Base-by-base conservation (phyloP, 805 yeast species). In the Ogataea neopini region DNA sequence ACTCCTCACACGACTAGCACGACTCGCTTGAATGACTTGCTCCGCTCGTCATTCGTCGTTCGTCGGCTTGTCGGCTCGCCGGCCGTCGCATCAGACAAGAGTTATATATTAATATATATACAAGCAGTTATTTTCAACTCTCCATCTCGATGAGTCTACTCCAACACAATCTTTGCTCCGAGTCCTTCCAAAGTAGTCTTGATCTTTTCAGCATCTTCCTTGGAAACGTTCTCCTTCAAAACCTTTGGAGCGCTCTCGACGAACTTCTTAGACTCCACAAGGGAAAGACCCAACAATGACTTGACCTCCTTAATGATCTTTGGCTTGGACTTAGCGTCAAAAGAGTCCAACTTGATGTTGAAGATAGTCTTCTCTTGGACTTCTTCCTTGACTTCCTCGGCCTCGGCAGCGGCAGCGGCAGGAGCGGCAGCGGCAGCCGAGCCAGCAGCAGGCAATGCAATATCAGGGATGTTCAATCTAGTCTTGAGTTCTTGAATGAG, bases 241-340 rank as follows among this genome's bases (percentile, higher is more conserved):
- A 87, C 76, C 79, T 94, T 94, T 60, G 99, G 99, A 52, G 99
- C 98, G 62, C 89, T 73, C 76, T 94, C 99, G 49, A 94, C 99
- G 58, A 94, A 88, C 75, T 94, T 94, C 83, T 94, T 94, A 53
- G 97, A 88, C 68, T 94, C 98, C 51, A 94, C 99, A 60, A 94
- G 79, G 6, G 96, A 88, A 61, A 94, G 77, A 13, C 97, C 97
- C 63, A 94, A 79, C 64, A 92, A 75, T 52, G 86, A 78, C 77
- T 94, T 94, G 60, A 94, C 96, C 74, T 94, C 99, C 77, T 94
- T 94, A 68, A 94, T 94, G 69, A 94, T 82, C 85, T 94, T 94
- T 51, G 99, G 96, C 78, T 94, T 94, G 49, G 96, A 72, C 74
- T 90, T 91, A 50, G 98, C 81, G 62, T 94, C 99, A 61, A 94